A percentile compares a stretch with the other conserved stretches of the same genome.
phyloP scores from a whole-genome alignment of 768 basidiomycete genomes.

The Cantharellus anzutake region DNA sequence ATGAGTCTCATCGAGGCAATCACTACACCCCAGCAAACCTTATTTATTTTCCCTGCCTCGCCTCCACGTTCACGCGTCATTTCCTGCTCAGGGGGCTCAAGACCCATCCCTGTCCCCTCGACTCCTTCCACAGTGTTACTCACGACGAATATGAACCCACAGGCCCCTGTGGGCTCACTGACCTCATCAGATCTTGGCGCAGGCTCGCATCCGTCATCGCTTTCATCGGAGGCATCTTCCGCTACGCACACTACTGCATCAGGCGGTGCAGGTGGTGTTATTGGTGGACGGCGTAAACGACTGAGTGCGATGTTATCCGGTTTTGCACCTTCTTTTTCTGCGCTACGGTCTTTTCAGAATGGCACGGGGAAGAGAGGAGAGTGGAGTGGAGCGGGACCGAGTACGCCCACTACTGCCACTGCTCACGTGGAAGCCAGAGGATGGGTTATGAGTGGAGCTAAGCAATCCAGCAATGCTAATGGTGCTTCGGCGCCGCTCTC shows the following conservation, averaged over 20 bases:
- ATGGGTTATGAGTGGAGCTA: conserved; percentile 1
- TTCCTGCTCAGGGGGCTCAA: conserved; percentile 18
- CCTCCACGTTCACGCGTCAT: conserved; percentile 20
- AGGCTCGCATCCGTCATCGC: conserved; percentile 32
- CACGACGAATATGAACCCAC: conserved; percentile 13
- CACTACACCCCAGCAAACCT: conserved; percentile 46
- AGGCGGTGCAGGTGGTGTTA: background rate
- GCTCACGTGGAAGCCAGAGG: conserved; percentile 72
- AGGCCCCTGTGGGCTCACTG: too few relatives aligned
- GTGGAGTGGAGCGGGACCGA: conserved; percentile 25
- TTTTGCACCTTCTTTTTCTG: background rate
- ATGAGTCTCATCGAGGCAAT: conserved; percentile 7
- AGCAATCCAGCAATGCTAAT: too few relatives aligned
- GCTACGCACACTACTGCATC: background rate
- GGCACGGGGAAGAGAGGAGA: background rate
- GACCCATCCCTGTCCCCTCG: conserved; percentile 11
- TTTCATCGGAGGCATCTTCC: conserved; percentile 34
- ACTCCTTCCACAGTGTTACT: conserved; percentile 73
- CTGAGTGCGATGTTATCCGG: background rate
- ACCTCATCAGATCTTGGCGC: conserved; percentile 15
- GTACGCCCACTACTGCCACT: conserved; percentile 63
- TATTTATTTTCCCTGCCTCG: conserved; percentile 76
- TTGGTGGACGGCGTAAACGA: background rate
- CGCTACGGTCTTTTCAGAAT: background rate
- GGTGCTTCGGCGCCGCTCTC: too few relatives aligned